phyloP scores from a whole-genome alignment of 1,284 basidiomycete genomes.

The Rhodotorula sp. region DNA sequence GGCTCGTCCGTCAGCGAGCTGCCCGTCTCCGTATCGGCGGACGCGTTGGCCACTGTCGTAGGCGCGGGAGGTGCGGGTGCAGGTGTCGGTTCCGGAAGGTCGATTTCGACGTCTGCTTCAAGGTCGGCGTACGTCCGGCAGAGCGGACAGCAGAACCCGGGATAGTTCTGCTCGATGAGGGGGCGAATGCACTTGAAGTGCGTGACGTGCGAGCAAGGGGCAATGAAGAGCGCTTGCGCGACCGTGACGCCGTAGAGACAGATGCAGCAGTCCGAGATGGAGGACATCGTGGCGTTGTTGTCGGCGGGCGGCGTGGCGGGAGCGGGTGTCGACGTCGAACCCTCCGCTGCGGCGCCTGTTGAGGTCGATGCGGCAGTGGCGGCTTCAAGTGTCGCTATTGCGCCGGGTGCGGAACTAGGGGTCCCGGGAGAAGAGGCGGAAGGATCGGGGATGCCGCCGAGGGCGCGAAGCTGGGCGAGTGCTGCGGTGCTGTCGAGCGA shows the following conservation, averaged over 20 bases:
- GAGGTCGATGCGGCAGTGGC: constrained; percentile 20
- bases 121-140: constrained; percentile 82
- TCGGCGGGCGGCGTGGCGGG: constrained; percentile 8
- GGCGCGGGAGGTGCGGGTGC: not conserved
- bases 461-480: constrained; percentile 72
- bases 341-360: not conserved
- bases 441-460: constrained; percentile 54
- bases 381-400: not conserved
- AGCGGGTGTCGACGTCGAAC: not conserved
- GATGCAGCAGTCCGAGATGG: constrained; percentile 87
- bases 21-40: not conserved
- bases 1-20: constrained; percentile 5
- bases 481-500: constrained; percentile 63
- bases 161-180: constrained; percentile 79
- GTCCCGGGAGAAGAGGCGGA: constrained; percentile 25
- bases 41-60: not conserved
- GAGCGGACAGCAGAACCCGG: constrained; percentile 91
- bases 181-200: constrained; percentile 98
- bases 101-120: constrained; percentile 89
- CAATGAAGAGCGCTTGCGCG: constrained; percentile 94
- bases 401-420: not conserved
- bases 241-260: constrained; percentile 92
- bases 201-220: constrained; percentile 70
- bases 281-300: constrained; percentile 40
- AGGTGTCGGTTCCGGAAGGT: constrained; percentile 29